Base-by-base conservation (phyloP, 1,139 yeast species). In the Geotrichum australiense region DNA sequence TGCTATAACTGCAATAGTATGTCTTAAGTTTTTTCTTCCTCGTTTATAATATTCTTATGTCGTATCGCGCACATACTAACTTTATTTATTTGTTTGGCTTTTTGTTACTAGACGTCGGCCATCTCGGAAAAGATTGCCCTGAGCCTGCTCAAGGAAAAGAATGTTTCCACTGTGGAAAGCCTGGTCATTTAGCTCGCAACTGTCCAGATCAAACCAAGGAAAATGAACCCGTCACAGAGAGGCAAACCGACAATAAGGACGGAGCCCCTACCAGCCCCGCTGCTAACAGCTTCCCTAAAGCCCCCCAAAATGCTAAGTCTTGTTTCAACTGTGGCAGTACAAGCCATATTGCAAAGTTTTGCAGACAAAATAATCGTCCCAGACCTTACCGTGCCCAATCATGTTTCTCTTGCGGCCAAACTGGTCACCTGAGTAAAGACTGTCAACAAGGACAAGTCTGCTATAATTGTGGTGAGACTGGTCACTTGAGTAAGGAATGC, bases 271-370 rank as follows among this genome's bases (percentile, higher is more conserved):
- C 35, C 5, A 18, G 34, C 15, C 34, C 39, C 18, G 37, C 37
- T 33, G 19, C 35, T 5, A 26, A 31, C 18, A 18, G 43, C 8
- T 31, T 19, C 14, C 35, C 35, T n/a, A 27, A 22, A 8, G 19
- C 32, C n/a, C 41, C 47, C 6, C 41, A 41, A 29, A 39, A 50
- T 34, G 36, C 48, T 50, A 36, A 46, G 18, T 37, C 83, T 66
- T 87, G 96, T 68, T 86, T 85, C 74, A 85, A 84, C 67, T 87
- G 96, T 70, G 95, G 96, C 59, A 85, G 84, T 69, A 74, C 81
- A 53, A 96, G 96, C 52, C 96, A 86, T 72, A 74, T 85, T 62
- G 95, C 95, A 51, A 91, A 84, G 62, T 78, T 75, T 63, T 87
- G 96, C 68, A 24, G 38, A 23, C 48, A 70, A 10, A 34, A 16